Base-by-base conservation (phyloP, 73 alveolate species). In the Symbiodinium natans region DNA sequence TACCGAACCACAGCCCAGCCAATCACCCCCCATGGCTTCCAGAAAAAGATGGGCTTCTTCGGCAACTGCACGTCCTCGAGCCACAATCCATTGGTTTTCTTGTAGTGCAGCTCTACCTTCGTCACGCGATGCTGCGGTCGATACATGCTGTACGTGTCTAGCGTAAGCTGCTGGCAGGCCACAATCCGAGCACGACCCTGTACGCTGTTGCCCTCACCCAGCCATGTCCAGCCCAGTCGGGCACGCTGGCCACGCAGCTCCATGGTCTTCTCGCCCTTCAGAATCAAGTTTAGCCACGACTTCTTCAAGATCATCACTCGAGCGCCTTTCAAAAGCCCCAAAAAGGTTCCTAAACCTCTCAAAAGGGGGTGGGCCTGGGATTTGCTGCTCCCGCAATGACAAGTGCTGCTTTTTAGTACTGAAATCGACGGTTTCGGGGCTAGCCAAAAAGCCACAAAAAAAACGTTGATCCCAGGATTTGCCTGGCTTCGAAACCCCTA, bases 1-100 rank as follows among this genome's bases (percentile, higher is more conserved):
- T 3, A 84, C 93, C 93, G 41, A 2, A 84, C 80, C 9, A 2
- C 6, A 5, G 93, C 48, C 93, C 93, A 84, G 3, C 93, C 93
- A 29, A 17, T 6, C 15, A 27, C 31, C 6, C 80, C 82, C 5
- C 75, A 52, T n/a, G 31, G 25, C 23, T 52, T 46, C 27, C n/a
- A 41, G 33, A 83, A 83, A 17, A 25, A 9, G 36, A 83, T 74
- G 3, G 92, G 92, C n/a, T 13, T 27, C 1, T 21, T 19, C 33
- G 43, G 29, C 41, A 21, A 7, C 43, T 25, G 92, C 42, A 83
- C 92, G 7, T 83, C 33, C 13, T 21, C 29, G 31, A 83, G 42
- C 92, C 46, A 41, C 17, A 83, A 10, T 11, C 92, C 92, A 3
- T 7, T 27, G 23, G 92, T 83, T 17, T 2, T 5, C 41, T 41